A percentile compares a stretch with the other conserved stretches of the same genome.
Conservation (phyloP, 129 eudicot species). For the Deinandra increscens region DNA sequence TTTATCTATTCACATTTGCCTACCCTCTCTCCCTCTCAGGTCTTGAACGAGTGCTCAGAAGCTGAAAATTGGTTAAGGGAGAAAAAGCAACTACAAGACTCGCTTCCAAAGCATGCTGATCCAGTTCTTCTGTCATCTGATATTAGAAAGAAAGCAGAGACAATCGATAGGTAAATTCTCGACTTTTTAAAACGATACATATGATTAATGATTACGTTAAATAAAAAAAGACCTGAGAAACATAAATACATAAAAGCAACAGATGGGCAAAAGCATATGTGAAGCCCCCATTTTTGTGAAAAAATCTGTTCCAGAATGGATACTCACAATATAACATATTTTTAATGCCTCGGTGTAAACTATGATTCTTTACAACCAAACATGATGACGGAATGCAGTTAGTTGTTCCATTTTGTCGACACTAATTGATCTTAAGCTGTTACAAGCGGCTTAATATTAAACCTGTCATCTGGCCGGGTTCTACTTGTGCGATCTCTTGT, state of each 20-base stretch:
- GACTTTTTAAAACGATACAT: not conserved
- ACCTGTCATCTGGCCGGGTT: not conserved
- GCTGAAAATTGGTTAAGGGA: constrained; percentile 90
- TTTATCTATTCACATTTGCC: not conserved
- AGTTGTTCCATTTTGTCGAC: not conserved
- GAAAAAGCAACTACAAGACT: constrained; percentile 67
- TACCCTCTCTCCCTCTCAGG: constrained; percentile 32
- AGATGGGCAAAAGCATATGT: no score
- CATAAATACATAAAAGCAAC: no score
- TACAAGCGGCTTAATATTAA: not conserved
- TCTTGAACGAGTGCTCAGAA: constrained; percentile 74
- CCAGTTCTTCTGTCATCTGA: constrained; percentile 78
- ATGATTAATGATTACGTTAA: no score
- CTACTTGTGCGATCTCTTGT: not conserved
- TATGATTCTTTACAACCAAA: no score
- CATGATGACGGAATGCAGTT: not conserved
- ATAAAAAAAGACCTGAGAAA: no score
- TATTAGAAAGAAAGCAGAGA: constrained; percentile 69
- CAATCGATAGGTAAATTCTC: constrained; percentile 62
- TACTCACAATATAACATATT: no score
- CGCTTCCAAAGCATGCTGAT: constrained; percentile 66
- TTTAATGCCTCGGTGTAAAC: no score
- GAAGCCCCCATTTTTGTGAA: no score
- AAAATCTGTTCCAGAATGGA: no score
- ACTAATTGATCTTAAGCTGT: not conserved